Percentiles rank a stretch among this genome's conserved stretches.
These are phyloP conservation scores for Calonectria multiphialidica DNA, from an alignment of 2,329 filamentous ascomycete species.

Conservation along the genomic window DNA sequence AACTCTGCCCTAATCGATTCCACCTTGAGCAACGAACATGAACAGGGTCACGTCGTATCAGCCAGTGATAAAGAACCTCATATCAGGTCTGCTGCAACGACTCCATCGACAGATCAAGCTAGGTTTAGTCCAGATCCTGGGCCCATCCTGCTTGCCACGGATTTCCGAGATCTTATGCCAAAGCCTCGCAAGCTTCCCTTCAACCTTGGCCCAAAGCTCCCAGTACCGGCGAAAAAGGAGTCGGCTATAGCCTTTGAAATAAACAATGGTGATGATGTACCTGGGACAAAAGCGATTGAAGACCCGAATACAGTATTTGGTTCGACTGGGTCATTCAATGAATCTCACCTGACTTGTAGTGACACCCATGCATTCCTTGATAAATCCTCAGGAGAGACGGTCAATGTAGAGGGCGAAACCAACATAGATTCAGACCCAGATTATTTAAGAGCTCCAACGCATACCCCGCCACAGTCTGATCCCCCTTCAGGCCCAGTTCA, in stretches of 20 bases:
- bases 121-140: background rate
- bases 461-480: too few species aligned
- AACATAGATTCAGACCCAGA: background rate
- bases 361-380: background rate
- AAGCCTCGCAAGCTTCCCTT: slow-evolving; percentile 48
- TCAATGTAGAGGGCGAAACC: too few species aligned
- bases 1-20: background rate
- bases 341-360: background rate
- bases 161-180: slow-evolving; percentile 47
- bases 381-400: background rate
- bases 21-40: background rate
- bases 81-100: too few species aligned
- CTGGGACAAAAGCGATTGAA: background rate
- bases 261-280: too few species aligned
- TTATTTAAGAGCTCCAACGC: background rate
- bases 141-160: background rate
- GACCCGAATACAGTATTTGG: too few species aligned
- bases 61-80: too few species aligned
- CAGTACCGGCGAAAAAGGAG: background rate
- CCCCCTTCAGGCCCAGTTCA: background rate
- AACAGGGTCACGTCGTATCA: background rate
- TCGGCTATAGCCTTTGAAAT: background rate
- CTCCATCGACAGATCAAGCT: background rate
- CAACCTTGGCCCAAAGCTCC: slow-evolving; percentile 7
- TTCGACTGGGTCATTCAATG: background rate